Evolutionary conservation across 1,284 basidiomycete species (phyloP), one percentile per base, ranked within the genome.

Genomic region (Fomitopsis betulina): DNA sequence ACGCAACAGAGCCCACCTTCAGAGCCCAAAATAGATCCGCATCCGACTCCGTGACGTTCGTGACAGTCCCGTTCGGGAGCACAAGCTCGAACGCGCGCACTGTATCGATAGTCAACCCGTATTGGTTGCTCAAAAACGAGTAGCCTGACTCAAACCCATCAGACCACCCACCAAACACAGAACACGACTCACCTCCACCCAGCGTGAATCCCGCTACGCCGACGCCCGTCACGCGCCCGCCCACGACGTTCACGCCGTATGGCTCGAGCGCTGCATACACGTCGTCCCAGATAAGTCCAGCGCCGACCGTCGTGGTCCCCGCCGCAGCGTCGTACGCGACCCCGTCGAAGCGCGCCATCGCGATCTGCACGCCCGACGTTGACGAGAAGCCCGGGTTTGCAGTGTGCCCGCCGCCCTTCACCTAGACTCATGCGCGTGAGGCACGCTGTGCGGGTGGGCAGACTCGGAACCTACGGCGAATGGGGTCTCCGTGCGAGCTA

Each of bases 331-430:
- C 60, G 60, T 77, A 75, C 0, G 45, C 63, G 25, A 80, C 72
- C n/a, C 76, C 65, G 51, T 71, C 73, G 67, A 85, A 79, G 5
- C 74, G 72, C 56, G 64, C 64, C 72, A 84, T 75, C 8, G 75
- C 69, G 62, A 85, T 82, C 39, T 83, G 81, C 10, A 85, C 75
- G n/a, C 82, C 82, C 0, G 68, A 61, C 2, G 81, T 82, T 0
- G 82, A 83, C 19, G 79, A 81, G 67, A 79, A 81, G 2, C 76
- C 76, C 2, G 73, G 73, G 62, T 80, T 81, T 5, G 73, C 68
- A 0, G 76, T 63, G 63, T 82, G 81, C 0, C 81, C 81, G 23
- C 77, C 82, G 9, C 78, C 75, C 63, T 81, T 81, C 58, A 83
- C 71, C 75, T 79, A 56, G 81, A 10, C 15, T 10, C 17, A 39